Evolutionary conservation across 345 rosid genomes (phyloP).

Genomic region (Sonneratia alba): DNA sequence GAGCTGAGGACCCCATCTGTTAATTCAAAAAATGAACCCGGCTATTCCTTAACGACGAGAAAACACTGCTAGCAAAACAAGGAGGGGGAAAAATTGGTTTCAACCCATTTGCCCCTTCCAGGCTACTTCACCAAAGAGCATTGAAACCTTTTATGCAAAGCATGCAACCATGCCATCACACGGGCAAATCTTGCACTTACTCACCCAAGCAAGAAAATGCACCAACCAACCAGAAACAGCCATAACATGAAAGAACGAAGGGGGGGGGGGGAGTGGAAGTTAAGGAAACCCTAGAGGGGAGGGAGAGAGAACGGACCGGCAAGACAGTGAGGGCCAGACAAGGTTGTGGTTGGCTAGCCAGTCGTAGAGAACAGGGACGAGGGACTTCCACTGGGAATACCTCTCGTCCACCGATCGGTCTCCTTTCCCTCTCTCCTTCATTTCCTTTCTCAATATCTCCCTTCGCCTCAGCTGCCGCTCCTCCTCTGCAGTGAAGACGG

Average conservation of each 20-base stretch:
- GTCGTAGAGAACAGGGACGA: constrained; percentile 22
- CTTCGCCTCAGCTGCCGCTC: background rate
- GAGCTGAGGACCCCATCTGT: constrained; percentile 66
- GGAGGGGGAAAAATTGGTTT: background rate
- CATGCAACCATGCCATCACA: background rate
- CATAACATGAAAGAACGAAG: too few species aligned
- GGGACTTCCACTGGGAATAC: constrained; percentile 18
- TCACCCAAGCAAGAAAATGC: background rate
- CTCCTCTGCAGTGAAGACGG: background rate
- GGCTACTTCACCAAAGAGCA: background rate
- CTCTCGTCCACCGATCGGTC: constrained; percentile 19
- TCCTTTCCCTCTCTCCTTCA: constrained; percentile 10
- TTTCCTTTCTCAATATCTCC: background rate
- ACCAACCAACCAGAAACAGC: background rate
- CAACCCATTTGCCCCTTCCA: background rate
- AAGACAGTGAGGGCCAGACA: constrained; percentile 32
- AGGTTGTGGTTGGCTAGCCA: constrained; percentile 26
- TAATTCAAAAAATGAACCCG: background rate
- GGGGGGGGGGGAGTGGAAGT: constrained; percentile 4
- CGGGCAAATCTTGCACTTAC: background rate
- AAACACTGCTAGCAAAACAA: too few species aligned
- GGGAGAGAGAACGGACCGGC: constrained; percentile 26
- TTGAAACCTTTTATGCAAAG: background rate
- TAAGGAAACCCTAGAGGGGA: constrained; percentile 6
- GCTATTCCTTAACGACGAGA: background rate